Evolutionary conservation across 148 eudicot genomes (phyloP), one percentile per base, ranked within the genome.

Genomic region (Vaccinium macrocarpon): DNA sequence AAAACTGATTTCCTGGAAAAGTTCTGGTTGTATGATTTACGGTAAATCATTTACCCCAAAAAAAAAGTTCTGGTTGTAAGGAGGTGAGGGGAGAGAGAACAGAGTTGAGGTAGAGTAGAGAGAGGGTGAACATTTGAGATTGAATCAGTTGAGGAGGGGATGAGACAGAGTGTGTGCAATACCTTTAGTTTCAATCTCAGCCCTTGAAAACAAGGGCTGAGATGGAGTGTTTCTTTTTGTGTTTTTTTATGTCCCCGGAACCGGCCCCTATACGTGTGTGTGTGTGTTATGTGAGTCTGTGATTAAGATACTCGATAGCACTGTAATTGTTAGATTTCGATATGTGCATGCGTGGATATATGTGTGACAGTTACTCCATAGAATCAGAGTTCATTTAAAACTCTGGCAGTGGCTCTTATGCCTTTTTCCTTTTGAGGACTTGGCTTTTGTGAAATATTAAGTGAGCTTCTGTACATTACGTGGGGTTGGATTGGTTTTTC

Each of bases 31-130:
- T 32, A 32, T 32, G 35, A 32, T 32, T 32, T 91, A 91, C 6
- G 90, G 92, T 14, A 50, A 74, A 23, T 85, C 91, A 12, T 89
- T 71, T 80, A 32, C 35, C 35, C 35, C 35, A 32, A 32, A 32
- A 32, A 32, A 32, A 32, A 32, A 32, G 3, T 32, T 32, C 35
- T 32, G 35, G 35, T 32, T 3, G 35, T 32, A 32, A 32, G 35
- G 35, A 32, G 35, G 35, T 32, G 35, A 32, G 35, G 35, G 35
- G 35, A 32, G 35, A 32, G 35, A 32, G 35, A 32, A 32, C 35
- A 32, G 35, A 32, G 35, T 32, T 32, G 35, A 32, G 35, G 35
- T 32, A 32, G 35, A 32, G 35, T 32, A 32, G 35, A 32, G 3
- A 32, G 35, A 32, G 35, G 35, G 35, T 2, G 35, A 32, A 32